Percentiles rank a stretch among this genome's conserved stretches.
phyloP scores from a whole-genome alignment of 1,284 basidiomycete genomes.

The Puccinia novopanici region DNA sequence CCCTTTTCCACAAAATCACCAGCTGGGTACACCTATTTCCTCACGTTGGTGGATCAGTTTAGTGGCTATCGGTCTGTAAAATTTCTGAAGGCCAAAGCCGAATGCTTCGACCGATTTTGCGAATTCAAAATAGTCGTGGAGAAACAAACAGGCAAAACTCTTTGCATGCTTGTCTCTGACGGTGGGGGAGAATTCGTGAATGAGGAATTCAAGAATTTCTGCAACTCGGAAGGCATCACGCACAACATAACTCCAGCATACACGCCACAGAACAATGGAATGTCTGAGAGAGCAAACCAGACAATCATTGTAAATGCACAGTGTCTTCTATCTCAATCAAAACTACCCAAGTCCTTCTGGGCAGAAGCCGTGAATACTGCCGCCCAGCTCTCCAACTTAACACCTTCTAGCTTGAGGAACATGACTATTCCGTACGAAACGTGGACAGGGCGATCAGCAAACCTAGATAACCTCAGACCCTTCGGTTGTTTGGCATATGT shows the following conservation, averaged over 20 bases:
- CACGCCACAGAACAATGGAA: conserved; percentile 19
- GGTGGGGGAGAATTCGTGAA: conserved; percentile 28
- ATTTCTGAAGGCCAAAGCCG: background rate
- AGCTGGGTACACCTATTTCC: no score
- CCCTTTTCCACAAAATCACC: background rate
- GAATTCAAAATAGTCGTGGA: background rate
- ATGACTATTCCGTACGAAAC: background rate
- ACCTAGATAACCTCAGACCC: background rate
- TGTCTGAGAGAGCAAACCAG: background rate
- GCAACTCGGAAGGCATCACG: background rate
- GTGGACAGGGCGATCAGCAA: background rate
- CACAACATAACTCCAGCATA: background rate
- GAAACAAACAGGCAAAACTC: background rate
- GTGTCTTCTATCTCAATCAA: background rate
- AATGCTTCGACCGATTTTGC: background rate
- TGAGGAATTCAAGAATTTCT: background rate
- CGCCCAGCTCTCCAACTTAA: background rate
- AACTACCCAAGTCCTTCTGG: conserved; percentile 7
- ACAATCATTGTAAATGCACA: conserved; percentile 5
- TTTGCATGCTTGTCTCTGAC: conserved; percentile 3
- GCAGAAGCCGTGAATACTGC: conserved; percentile 28
- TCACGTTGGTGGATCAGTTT: no score
- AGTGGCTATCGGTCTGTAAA: no score
- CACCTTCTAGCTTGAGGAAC: background rate
- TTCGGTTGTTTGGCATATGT: background rate